A percentile compares a stretch with the other conserved stretches of the same genome.
Evolutionary conservation across 495 filamentous ascomycete genomes (phyloP).

Genomic region (Copromyces sp.): DNA sequence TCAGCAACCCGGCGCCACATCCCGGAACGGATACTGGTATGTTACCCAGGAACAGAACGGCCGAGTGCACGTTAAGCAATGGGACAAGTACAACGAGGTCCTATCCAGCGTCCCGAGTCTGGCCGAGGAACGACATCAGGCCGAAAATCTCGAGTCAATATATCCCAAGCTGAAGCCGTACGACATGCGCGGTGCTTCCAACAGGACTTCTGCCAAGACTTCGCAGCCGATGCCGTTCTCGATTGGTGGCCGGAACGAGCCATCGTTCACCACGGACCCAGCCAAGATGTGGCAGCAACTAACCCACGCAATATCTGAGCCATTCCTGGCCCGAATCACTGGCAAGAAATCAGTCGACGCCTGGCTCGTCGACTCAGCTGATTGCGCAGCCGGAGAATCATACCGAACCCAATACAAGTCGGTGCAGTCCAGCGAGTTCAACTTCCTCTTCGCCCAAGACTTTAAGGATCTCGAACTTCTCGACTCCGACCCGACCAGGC

Average conservation of each 20-base stretch:
- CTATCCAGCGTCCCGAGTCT: slow-evolving; percentile 29
- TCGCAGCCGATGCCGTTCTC: neutral
- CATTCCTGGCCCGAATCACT: slow-evolving; percentile 39
- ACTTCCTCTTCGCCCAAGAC: slow-evolving; percentile 47
- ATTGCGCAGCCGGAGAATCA: slow-evolving; percentile 22
- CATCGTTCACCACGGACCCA: slow-evolving; percentile 5
- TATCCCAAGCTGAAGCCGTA: slow-evolving; percentile 32
- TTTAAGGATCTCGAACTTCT: slow-evolving; percentile 60
- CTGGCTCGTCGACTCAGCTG: slow-evolving; percentile 44
- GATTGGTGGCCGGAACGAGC: neutral
- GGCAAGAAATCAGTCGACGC: slow-evolving; percentile 27
- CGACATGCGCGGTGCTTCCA: slow-evolving; percentile 7
- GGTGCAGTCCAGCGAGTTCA: slow-evolving; percentile 22
- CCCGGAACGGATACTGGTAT: slow-evolving; percentile 53
- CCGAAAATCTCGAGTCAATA: slow-evolving; percentile 23
- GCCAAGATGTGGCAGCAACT: slow-evolving; percentile 31
- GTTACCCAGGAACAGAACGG: slow-evolving; percentile 22
- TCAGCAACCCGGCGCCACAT: slow-evolving; percentile 36
- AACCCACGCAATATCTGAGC: slow-evolving; percentile 38
- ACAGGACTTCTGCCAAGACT: neutral
- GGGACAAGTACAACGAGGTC: slow-evolving; percentile 46
- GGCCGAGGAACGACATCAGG: slow-evolving; percentile 26
- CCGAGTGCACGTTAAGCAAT: slow-evolving; percentile 45
- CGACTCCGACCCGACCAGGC: slow-evolving; percentile 35
- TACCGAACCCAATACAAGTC: slow-evolving; percentile 14